Percentiles rank a stretch among this genome's conserved stretches.
These are phyloP conservation scores for Astrothelium macrocarpum DNA, from an alignment of 495 filamentous ascomycete genomes.

Conservation along the genomic window DNA sequence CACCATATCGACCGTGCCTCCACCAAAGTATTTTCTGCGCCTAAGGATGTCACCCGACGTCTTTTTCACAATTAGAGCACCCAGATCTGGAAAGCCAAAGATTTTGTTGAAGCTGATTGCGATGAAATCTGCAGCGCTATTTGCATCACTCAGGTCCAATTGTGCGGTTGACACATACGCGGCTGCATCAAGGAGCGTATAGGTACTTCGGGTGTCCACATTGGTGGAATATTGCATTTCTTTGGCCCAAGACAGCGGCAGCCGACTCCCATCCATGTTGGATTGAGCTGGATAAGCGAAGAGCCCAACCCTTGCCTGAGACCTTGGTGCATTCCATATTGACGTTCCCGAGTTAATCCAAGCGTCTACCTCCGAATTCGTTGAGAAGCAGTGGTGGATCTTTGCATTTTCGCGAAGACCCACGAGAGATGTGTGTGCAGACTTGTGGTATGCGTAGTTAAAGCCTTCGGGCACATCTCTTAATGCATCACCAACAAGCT, in stretches of 20 bases:
- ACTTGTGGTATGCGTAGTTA: constrained; percentile 61
- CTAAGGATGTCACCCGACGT: constrained; percentile 52
- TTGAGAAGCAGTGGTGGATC: constrained; percentile 51
- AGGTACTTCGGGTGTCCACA: constrained; percentile 23
- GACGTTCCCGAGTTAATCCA: constrained; percentile 44
- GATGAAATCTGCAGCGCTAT: constrained; percentile 59
- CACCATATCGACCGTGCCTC: constrained; percentile 67
- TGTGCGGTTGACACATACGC: constrained; percentile 59
- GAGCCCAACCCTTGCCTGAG: constrained; percentile 37
- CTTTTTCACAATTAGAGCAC: constrained; percentile 58
- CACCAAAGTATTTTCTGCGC: constrained; percentile 63
- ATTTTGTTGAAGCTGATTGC: constrained; percentile 72
- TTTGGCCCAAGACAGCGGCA: constrained; percentile 37
- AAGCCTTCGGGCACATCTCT: constrained; percentile 40
- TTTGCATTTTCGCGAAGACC: constrained; percentile 55
- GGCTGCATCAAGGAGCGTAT: constrained; percentile 63
- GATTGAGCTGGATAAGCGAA: constrained; percentile 74
- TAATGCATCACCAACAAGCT: constrained; percentile 58
- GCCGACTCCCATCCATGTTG: constrained; percentile 65
- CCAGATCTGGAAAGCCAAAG: constrained; percentile 71
- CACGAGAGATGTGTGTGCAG: constrained; percentile 65
- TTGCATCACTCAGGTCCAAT: constrained; percentile 50
- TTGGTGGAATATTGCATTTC: neutral
- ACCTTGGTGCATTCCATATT: neutral
- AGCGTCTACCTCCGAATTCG: constrained; percentile 53